These are phyloP conservation scores for Xylaria intraflava DNA, from an alignment of 495 filamentous ascomycete genomes.

Conservation along the genomic window DNA sequence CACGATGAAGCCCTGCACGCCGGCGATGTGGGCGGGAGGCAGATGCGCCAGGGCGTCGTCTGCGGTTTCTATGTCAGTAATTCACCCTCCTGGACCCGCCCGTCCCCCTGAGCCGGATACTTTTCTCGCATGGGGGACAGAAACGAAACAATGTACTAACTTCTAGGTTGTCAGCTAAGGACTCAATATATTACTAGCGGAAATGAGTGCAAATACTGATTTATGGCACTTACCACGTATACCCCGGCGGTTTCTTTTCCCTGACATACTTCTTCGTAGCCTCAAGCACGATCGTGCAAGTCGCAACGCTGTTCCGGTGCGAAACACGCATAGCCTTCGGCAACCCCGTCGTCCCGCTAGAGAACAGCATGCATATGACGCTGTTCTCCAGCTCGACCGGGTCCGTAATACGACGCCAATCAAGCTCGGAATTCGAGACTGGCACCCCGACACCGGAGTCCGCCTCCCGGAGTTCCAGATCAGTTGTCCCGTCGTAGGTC, in stretches of 20 bases:
- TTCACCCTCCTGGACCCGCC: not conserved
- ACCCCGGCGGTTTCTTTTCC: conserved; percentile 13
- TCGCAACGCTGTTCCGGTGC: conserved; percentile 57
- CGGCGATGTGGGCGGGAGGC: conserved; percentile 39
- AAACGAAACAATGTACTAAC: not conserved
- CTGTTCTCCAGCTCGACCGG: conserved; percentile 26
- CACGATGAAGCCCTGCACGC: conserved; percentile 39
- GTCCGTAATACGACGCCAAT: conserved; percentile 44
- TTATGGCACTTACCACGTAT: conserved; percentile 9
- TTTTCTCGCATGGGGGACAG: not conserved
- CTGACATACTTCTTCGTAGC: conserved; percentile 7
- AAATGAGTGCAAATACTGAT: not conserved
- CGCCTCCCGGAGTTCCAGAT: conserved; percentile 9
- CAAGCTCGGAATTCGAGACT: conserved; percentile 23
- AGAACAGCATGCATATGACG: conserved; percentile 67
- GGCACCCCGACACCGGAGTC: conserved; percentile 8
- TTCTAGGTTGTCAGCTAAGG: not conserved
- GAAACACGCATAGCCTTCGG: conserved; percentile 79
- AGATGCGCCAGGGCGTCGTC: conserved; percentile 45
- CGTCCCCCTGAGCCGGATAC: not conserved
- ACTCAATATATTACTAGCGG: not conserved
- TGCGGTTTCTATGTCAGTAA: not conserved
- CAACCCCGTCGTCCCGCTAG: conserved; percentile 73
- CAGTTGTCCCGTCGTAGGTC: conserved; percentile 19
- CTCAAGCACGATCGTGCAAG: conserved; percentile 17